Conservation (phyloP, 768 basidiomycete genomes). For the Sarcodon sp. region DNA sequence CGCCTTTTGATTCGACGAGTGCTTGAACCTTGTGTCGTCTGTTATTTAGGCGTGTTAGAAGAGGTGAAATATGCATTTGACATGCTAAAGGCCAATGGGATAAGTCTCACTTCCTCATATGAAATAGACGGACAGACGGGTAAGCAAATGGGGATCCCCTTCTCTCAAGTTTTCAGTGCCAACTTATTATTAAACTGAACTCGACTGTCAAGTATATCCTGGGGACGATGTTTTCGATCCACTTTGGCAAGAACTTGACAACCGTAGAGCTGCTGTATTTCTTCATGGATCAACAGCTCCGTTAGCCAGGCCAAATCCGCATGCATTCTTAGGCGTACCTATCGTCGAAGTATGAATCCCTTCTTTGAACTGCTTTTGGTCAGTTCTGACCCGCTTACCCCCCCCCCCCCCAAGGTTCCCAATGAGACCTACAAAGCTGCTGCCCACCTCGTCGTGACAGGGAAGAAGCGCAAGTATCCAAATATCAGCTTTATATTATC, state of each 20-base stretch:
- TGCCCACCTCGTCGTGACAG: constrained; percentile 63
- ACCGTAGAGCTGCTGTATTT: constrained; percentile 48
- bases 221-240: constrained; percentile 51
- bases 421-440: constrained; percentile 79
- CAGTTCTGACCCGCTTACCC: constrained; percentile 1
- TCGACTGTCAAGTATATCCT: constrained; percentile 37
- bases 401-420: constrained; percentile 39
- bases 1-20: background rate
- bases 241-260: constrained; percentile 60
- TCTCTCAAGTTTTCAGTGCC: background rate
- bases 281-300: constrained; percentile 61
- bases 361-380: background rate
- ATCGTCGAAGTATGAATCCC: constrained; percentile 40
- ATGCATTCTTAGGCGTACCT: constrained; percentile 53
- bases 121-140: constrained; percentile 44
- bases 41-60: constrained; percentile 33
- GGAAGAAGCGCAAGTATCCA: constrained; percentile 49
- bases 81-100: constrained; percentile 46
- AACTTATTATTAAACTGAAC: background rate
- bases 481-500: constrained; percentile 55
- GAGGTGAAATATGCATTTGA: constrained; percentile 57
- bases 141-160: constrained; percentile 13
- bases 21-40: background rate
- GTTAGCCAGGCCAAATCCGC: constrained; percentile 51
- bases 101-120: constrained; percentile 57